A percentile compares a stretch with the other conserved stretches of the same genome.
These are phyloP conservation scores for Cyclotella atomus DNA, from an alignment of 108 stramenopile genomes.

Conservation along the genomic window DNA sequence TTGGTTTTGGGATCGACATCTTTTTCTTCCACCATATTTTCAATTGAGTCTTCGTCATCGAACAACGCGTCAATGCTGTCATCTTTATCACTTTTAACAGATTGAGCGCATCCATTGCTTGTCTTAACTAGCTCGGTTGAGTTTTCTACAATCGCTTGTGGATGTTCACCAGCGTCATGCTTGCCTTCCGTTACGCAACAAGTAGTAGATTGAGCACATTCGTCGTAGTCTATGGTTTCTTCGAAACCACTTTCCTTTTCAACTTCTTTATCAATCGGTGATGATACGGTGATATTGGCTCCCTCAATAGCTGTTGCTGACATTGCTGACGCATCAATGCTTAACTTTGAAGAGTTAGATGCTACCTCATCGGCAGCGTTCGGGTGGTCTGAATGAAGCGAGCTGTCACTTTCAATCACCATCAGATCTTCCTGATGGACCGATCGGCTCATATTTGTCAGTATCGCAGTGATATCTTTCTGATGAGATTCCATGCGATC, in stretches of 20 bases:
- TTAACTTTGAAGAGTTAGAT: no score
- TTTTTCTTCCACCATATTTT: neutral
- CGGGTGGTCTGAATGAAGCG: neutral
- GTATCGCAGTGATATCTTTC: neutral
- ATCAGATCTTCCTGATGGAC: neutral
- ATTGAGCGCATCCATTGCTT: no score
- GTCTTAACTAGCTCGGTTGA: no score
- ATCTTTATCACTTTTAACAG: neutral
- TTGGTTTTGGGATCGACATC: neutral
- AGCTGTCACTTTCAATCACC: neutral
- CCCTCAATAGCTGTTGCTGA: neutral
- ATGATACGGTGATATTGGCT: neutral
- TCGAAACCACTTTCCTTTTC: neutral
- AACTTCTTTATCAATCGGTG: neutral
- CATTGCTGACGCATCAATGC: neutral
- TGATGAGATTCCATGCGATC: neutral
- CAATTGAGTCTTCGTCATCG: neutral
- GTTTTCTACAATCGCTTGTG: no score
- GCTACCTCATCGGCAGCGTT: neutral
- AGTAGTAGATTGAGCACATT: neutral
- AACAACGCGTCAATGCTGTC: neutral
- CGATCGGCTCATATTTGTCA: neutral
- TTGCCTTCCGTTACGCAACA: no score
- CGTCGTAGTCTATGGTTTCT: neutral
- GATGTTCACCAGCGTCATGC: no score